phyloP scores from a whole-genome alignment of 805 yeast genomes.

The Candida easanensis region DNA sequence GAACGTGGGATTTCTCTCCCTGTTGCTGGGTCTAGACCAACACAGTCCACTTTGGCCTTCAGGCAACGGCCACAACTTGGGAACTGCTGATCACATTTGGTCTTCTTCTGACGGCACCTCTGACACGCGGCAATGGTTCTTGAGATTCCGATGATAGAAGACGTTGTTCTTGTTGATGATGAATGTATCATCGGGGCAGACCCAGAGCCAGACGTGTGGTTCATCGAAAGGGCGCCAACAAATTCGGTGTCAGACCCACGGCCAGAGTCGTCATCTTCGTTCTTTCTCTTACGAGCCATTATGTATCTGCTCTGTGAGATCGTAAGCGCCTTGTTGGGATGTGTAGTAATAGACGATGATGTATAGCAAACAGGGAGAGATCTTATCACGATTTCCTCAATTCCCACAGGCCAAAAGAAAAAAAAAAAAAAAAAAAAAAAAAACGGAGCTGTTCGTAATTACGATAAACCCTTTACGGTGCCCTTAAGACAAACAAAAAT shows the following conservation, averaged over 20 bases:
- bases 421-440: too few relatives aligned
- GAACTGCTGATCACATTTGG: conserved; percentile 57
- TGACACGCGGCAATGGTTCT: conserved; percentile 82
- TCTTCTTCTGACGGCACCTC: conserved; percentile 69
- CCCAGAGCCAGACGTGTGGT: background rate
- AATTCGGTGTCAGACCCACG: conserved; percentile 9
- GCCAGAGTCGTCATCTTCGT: conserved; percentile 3
- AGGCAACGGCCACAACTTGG: conserved; percentile 58
- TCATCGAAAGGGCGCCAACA: conserved; percentile 11
- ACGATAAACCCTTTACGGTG: too few relatives aligned
- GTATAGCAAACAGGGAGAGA: too few relatives aligned
- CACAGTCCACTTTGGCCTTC: conserved; percentile 67
- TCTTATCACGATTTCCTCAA: too few relatives aligned
- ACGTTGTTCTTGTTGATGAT: conserved; percentile 14
- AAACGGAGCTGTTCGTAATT: too few relatives aligned
- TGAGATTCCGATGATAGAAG: conserved; percentile 42
- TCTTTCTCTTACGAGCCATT: conserved; percentile 10
- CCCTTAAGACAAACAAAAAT: too few relatives aligned
- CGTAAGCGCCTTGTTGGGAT: too few relatives aligned
- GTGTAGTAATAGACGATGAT: too few relatives aligned
- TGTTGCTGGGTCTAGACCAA: conserved; percentile 83
- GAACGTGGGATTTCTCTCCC: conserved; percentile 85
- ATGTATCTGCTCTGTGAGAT: too few relatives aligned
- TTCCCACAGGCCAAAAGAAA: too few relatives aligned
- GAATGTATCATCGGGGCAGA: background rate